Evolutionary conservation across 345 rosid genomes (phyloP).

Genomic region (Rhodamnia rubescens): DNA sequence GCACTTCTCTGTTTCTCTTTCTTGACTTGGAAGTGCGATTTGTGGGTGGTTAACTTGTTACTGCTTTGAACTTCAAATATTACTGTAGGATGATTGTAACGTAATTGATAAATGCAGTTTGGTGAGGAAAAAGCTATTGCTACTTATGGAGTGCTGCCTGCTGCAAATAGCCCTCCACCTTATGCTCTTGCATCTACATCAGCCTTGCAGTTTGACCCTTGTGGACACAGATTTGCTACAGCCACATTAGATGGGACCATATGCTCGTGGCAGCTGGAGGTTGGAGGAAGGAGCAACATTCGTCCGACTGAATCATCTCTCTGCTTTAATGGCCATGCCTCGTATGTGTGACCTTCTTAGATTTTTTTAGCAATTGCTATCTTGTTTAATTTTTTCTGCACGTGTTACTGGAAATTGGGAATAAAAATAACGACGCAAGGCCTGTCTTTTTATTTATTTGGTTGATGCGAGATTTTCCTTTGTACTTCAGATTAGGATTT

Average conservation of each 20-base stretch:
- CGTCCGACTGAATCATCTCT: constrained; percentile 79
- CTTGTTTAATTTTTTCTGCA: background rate
- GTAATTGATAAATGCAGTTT: constrained; percentile 44
- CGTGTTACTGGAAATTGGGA: background rate
- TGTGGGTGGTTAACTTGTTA: background rate
- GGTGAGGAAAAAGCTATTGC: constrained; percentile 73
- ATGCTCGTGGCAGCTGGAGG: constrained; percentile 92
- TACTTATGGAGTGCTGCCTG: constrained; percentile 87
- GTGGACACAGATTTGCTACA: constrained; percentile 84
- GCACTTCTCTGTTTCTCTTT: background rate
- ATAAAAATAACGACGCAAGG: background rate
- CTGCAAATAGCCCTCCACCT: constrained; percentile 78
- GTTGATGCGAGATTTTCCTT: background rate
- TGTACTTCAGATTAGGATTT: background rate
- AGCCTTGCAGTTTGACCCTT: constrained; percentile 72
- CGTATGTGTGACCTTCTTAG: constrained; percentile 29
- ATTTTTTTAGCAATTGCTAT: background rate
- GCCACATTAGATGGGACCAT: constrained; percentile 88
- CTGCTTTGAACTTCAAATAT: background rate
- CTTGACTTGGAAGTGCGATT: background rate
- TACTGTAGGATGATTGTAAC: background rate
- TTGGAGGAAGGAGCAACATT: constrained; percentile 81
- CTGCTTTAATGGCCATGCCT: constrained; percentile 76
- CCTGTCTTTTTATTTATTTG: background rate
- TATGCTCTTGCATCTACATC: constrained; percentile 85